Evolutionary conservation across 179 eudicot genomes (phyloP).

Genomic region (Amaranthus tricolor): DNA sequence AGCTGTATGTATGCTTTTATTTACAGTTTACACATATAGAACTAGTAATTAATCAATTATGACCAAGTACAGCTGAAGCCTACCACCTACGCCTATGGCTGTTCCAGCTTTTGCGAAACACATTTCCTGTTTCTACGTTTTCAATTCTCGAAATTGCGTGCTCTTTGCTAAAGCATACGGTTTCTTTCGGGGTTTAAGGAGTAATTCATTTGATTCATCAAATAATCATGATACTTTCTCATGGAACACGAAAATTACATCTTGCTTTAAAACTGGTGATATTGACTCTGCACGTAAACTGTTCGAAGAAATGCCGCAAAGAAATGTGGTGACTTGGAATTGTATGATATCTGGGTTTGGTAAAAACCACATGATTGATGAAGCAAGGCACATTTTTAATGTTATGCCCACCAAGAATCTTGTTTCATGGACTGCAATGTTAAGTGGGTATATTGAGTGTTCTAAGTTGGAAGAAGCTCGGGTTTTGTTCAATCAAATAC

Average conservation of each 20-base stretch:
- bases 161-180: background rate
- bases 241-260: conserved; percentile 44
- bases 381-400: conserved; percentile 52
- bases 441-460: conserved; percentile 55
- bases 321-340: conserved; percentile 64
- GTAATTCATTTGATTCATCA: background rate
- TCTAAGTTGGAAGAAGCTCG: conserved; percentile 48
- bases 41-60: too few relatives aligned
- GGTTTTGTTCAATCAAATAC: conserved; percentile 43
- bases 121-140: background rate
- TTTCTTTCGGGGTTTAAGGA: conserved; percentile 13
- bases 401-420: conserved; percentile 52
- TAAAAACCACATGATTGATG: conserved; percentile 39
- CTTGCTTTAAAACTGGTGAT: conserved; percentile 41
- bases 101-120: conserved; percentile 13
- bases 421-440: conserved; percentile 75
- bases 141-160: conserved; percentile 10
- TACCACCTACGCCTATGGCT: too few relatives aligned
- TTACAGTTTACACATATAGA: too few relatives aligned
- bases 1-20: background rate
- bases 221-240: conserved; percentile 27
- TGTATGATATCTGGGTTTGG: conserved; percentile 70
- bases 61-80: too few relatives aligned
- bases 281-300: conserved; percentile 39
- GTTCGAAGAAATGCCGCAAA: conserved; percentile 66